Percentiles rank a stretch among this genome's conserved stretches.
Conservation (phyloP, 2,329 filamentous ascomycete genomes). For the Cryphonectria nitschkei region DNA sequence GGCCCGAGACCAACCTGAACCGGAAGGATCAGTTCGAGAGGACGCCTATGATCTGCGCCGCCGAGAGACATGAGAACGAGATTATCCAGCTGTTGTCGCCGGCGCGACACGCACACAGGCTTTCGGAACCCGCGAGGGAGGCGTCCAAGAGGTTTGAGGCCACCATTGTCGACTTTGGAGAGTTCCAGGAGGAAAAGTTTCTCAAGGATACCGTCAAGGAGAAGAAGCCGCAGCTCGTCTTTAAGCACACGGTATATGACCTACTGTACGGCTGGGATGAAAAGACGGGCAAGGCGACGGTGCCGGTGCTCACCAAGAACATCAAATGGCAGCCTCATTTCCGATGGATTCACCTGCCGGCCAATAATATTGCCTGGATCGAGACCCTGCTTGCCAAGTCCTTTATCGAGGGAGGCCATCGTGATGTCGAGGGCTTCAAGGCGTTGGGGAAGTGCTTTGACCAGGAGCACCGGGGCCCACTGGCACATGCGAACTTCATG, state of each 20-base stretch:
- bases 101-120: constrained; percentile 37
- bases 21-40: constrained; percentile 45
- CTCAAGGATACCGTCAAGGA: constrained; percentile 25
- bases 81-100: constrained; percentile 47
- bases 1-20: constrained; percentile 37
- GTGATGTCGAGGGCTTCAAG: constrained; percentile 67
- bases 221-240: constrained; percentile 45
- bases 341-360: constrained; percentile 57
- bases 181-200: constrained; percentile 36
- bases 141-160: constrained; percentile 55
- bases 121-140: constrained; percentile 44
- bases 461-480: constrained; percentile 62
- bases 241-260: constrained; percentile 54
- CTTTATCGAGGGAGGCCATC: constrained; percentile 65
- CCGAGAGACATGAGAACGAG: constrained; percentile 40
- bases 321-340: constrained; percentile 52
- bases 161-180: constrained; percentile 56
- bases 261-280: constrained; percentile 54
- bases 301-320: constrained; percentile 50
- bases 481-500: constrained; percentile 66
- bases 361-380: constrained; percentile 63
- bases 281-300: constrained; percentile 49
- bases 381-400: constrained; percentile 65
- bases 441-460: constrained; percentile 63
- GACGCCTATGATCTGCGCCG: constrained; percentile 47